These are phyloP conservation scores for Phialocephala subalpina DNA, from an alignment of 2,329 filamentous ascomycete genomes.

Conservation along the genomic window DNA sequence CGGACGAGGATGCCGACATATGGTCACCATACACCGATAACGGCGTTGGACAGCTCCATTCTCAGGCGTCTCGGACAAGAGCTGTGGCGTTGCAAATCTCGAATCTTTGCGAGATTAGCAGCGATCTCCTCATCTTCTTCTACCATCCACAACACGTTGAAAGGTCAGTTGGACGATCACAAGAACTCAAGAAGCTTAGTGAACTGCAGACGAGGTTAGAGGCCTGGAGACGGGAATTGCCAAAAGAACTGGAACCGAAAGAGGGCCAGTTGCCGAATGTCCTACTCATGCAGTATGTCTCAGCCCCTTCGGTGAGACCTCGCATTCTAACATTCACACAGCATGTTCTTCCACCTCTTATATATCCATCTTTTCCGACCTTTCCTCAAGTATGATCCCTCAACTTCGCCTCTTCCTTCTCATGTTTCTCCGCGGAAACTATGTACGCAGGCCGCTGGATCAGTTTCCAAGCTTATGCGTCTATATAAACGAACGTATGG, in stretches of 20 bases:
- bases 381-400: constrained; percentile 88
- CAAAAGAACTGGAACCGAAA: constrained; percentile 85
- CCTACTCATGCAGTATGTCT: constrained; percentile 80
- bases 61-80: constrained; percentile 84
- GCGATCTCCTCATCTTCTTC: constrained; percentile 87
- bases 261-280: constrained; percentile 91
- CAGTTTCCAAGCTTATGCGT: constrained; percentile 92
- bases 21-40: constrained; percentile 92
- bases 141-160: constrained; percentile 81
- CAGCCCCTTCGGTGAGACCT: background rate
- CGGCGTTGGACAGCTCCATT: constrained; percentile 75
- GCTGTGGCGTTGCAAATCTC: constrained; percentile 84
- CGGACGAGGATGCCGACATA: constrained; percentile 81
- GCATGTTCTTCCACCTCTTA: constrained; percentile 97
- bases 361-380: constrained; percentile 96
- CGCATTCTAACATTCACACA: constrained; percentile 47
- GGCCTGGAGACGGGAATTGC: constrained; percentile 85
- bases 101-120: constrained; percentile 90
- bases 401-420: constrained; percentile 81
- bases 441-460: constrained; percentile 87
- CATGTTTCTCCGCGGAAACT: constrained; percentile 91
- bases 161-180: constrained; percentile 74
- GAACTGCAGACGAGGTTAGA: constrained; percentile 91
- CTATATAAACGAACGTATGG: constrained; percentile 94
- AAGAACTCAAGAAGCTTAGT: constrained; percentile 90